Percentiles rank a stretch among this genome's conserved stretches.
phyloP scores from a whole-genome alignment of 176 grass and related monocot species.

The Cocos nucifera region DNA sequence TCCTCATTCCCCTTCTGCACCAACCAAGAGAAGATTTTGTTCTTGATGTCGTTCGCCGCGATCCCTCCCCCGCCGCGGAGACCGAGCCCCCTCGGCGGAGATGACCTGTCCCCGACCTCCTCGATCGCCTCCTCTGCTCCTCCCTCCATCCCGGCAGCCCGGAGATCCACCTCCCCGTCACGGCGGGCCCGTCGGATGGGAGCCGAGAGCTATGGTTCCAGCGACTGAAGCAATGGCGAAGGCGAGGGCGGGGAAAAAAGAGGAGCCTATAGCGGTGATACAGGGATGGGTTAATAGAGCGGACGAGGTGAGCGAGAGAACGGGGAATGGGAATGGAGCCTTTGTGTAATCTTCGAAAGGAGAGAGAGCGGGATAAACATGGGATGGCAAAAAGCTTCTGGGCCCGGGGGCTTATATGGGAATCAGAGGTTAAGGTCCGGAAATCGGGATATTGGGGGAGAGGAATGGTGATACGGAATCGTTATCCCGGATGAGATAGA shows the following conservation, averaged over 20 bases:
- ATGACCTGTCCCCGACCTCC: conserved; percentile 92
- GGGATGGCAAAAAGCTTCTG: too few species aligned
- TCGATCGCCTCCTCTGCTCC: conserved; percentile 32
- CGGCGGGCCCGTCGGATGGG: conserved; percentile 2
- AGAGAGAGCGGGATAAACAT: too few species aligned
- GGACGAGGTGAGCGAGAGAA: neutral
- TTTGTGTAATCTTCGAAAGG: too few species aligned
- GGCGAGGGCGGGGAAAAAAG: conserved; percentile 4
- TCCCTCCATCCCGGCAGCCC: neutral
- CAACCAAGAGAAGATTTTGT: conserved; percentile 51
- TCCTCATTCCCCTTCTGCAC: conserved; percentile 61
- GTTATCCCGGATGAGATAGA: too few species aligned
- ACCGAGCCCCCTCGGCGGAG: conserved; percentile 37
- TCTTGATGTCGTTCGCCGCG: conserved; percentile 31
- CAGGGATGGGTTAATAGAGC: neutral
- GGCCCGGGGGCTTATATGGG: too few species aligned
- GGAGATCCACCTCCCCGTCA: too few species aligned
- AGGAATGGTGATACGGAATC: too few species aligned
- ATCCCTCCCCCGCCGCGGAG: conserved; percentile 8
- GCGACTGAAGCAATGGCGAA: too few species aligned
- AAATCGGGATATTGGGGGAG: too few species aligned
- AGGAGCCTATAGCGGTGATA: conserved; percentile 1
- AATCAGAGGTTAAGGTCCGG: too few species aligned
- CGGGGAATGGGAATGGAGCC: neutral
- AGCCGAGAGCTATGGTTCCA: conserved; percentile 10